phyloP scores from a whole-genome alignment of 129 eudicot genomes.

The Arctium lappa region DNA sequence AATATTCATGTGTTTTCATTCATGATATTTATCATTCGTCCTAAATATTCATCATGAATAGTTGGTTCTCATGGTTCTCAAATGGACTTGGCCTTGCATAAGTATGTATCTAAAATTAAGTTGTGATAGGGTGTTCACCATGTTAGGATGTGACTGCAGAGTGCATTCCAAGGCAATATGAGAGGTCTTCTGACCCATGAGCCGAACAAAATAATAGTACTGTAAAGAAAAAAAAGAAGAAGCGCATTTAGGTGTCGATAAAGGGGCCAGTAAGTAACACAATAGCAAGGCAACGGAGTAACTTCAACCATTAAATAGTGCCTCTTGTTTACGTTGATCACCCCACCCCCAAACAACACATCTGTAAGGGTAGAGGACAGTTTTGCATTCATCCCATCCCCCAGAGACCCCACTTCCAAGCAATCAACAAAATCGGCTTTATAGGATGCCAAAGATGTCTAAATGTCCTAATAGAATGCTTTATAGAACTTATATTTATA shows the following conservation, averaged over 20 bases:
- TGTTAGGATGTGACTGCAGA: conserved; percentile 95
- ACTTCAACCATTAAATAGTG: background rate
- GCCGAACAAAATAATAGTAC: conserved; percentile 91
- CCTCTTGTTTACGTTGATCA: background rate
- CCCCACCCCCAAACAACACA: too few relatives aligned
- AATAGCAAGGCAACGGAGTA: background rate
- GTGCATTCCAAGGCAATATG: conserved; percentile 98
- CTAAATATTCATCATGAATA: background rate
- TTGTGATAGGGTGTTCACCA: conserved; percentile 39
- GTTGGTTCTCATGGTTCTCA: background rate
- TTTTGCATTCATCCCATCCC: too few relatives aligned
- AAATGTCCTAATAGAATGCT: too few relatives aligned
- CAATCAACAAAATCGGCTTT: too few relatives aligned
- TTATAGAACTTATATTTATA: too few relatives aligned
- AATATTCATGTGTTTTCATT: background rate
- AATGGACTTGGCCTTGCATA: background rate
- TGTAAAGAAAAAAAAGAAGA: conserved; percentile 20
- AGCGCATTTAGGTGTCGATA: background rate
- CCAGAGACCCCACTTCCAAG: too few relatives aligned
- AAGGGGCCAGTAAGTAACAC: background rate
- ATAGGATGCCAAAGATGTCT: too few relatives aligned
- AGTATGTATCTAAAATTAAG: background rate
- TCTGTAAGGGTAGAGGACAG: too few relatives aligned
- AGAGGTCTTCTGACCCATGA: conserved; percentile 96
- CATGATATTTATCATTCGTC: background rate